Evolutionary conservation across 352 stramenopile species (phyloP), one percentile per base, ranked within the genome.

Genomic region (Phytophthora kernoviae): DNA sequence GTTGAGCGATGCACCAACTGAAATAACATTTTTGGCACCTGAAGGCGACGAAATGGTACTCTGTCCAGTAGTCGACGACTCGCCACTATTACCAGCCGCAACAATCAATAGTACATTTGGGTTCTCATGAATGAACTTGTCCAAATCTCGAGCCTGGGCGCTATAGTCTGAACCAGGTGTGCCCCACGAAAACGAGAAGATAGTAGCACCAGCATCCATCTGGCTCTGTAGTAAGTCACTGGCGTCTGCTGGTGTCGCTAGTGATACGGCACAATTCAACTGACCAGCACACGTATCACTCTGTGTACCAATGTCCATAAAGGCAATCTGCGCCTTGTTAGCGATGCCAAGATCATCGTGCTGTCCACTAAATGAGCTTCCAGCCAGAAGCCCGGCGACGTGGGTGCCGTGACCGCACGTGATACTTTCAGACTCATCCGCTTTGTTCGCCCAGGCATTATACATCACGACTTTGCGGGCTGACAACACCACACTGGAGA

Each of bases 351-450:
- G 49, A 50, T 91, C 56, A 5, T 58, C 22, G n/a, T 76, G 42
- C 33, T 79, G 65, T 9, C 75, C 75, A 32, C 77, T 94, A 27
- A 75, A 87, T 32, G 85, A 94, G 18, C 77, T 91, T 4, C 91
- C 91, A 8, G 79, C 83, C 2, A 94, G 49, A 6, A 96, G 84
- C 0, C 91, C 91, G 1, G 84, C 65, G 14, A 97, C 88, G 54
- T 97, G 91, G 2, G 91, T 97, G 4, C 91, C 91, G 57, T 97
- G 91, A 12, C 89, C 91, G 51, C 85, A 94, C 14, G 70, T 81
- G 11, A 90, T 71, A 3, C 77, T 74, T 30, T 90, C 83, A 0
- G 77, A 74, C 61, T 94, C 77, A 48, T 94, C 85, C 8, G 67
- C 68, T 32, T 58, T 54, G 46, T 94, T 84, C 30, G 79, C 81